phyloP scores from a whole-genome alignment of 169 alveolate genomes.

The Neospora caninum region DNA sequence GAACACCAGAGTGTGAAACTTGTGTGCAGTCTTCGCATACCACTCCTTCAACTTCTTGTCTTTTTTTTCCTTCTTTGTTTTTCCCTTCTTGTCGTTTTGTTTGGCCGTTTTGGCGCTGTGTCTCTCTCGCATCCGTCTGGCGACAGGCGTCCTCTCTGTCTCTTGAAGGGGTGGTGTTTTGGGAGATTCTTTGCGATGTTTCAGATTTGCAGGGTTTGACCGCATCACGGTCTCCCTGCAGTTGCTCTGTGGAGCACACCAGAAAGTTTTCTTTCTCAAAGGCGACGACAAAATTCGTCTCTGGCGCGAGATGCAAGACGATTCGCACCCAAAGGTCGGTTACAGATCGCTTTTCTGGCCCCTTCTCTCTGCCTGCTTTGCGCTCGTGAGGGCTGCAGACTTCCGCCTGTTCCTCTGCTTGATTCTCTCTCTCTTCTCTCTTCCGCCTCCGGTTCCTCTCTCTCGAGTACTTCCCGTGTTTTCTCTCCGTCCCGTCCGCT shows the following conservation, averaged over 20 bases:
- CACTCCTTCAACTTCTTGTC: background rate
- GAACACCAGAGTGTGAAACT: no score
- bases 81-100: background rate
- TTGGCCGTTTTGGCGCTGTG: no score
- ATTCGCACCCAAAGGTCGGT: conserved; percentile 30
- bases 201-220: conserved; percentile 73
- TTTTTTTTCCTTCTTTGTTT: conserved; percentile 53
- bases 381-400: no score
- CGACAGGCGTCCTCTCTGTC: no score
- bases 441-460: background rate
- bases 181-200: background rate
- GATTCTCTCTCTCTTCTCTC: background rate
- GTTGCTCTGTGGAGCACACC: conserved; percentile 70
- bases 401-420: background rate
- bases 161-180: background rate
- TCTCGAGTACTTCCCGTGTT: background rate
- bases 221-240: conserved; percentile 76
- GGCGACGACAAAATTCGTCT: conserved; percentile 72
- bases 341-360: no score
- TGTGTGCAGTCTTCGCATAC: no score
- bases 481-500: background rate
- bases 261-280: conserved; percentile 69
- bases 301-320: conserved; percentile 69
- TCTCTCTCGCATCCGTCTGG: no score
- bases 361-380: no score